phyloP scores from a whole-genome alignment of 495 filamentous ascomycete genomes.

The Pyrenopolyporus hunteri region DNA sequence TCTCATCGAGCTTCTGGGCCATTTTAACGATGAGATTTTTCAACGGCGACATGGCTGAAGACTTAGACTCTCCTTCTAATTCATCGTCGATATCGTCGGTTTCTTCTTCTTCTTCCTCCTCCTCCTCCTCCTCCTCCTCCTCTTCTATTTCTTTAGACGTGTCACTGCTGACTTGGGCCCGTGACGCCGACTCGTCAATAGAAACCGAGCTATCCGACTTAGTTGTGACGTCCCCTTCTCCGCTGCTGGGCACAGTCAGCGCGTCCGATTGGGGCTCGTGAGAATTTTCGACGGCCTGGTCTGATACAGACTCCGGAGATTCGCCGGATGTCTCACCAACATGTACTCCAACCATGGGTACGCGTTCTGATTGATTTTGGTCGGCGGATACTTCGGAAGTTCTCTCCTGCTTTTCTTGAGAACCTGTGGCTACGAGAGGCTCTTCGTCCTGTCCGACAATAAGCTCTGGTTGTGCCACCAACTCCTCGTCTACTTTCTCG shows the following conservation, averaged over 20 bases:
- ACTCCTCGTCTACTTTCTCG: neutral
- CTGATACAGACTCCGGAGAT: neutral
- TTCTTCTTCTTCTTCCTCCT: slow-evolving; percentile 34
- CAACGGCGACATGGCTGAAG: slow-evolving; percentile 31
- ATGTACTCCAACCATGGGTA: neutral
- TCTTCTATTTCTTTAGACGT: slow-evolving; percentile 19
- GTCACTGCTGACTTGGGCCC: neutral
- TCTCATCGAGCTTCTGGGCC: slow-evolving; percentile 33
- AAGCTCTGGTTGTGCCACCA: slow-evolving; percentile 4
- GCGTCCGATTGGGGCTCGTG: neutral
- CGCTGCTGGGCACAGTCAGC: neutral
- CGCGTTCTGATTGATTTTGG: neutral
- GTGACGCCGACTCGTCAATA: neutral
- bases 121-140: slow-evolving; percentile 35
- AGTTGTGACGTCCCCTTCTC: neutral
- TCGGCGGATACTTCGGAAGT: neutral
- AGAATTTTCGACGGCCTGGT: neutral
- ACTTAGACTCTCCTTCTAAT: slow-evolving; percentile 36
- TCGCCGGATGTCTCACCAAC: no score
- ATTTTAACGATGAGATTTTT: slow-evolving; percentile 39
- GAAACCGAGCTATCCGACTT: neutral
- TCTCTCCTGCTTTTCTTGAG: slow-evolving; percentile 1
- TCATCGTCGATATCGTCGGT: slow-evolving; percentile 32
- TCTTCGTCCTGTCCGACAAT: neutral
- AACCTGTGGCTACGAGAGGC: neutral